Conservation (phyloP, 345 rosid species). For the Eutrema japonicum region DNA sequence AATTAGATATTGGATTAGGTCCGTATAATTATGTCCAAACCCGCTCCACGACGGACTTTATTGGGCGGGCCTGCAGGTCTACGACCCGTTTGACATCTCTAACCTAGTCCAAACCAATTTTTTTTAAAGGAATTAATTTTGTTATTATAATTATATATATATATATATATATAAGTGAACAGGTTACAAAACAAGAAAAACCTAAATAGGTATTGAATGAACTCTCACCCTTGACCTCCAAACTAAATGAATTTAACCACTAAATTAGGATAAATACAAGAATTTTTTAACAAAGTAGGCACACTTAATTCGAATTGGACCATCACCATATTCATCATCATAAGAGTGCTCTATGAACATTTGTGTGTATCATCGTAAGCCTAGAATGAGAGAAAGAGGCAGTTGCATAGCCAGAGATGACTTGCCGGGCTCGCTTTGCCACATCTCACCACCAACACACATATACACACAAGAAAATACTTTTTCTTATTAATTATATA, state of each 20-base stretch:
- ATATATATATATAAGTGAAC: no score
- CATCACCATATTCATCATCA: constrained; percentile 2
- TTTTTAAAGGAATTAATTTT: no score
- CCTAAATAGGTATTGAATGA: no score
- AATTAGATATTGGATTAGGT: background rate
- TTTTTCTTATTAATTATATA: no score
- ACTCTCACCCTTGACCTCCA: background rate
- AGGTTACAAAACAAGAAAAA: no score
- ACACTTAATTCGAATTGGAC: background rate
- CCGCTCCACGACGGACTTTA: no score
- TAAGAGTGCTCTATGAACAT: background rate
- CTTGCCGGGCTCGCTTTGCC: constrained; percentile 28
- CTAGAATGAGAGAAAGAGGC: constrained; percentile 39
- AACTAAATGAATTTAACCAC: background rate
- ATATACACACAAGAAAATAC: background rate
- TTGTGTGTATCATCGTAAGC: constrained; percentile 19
- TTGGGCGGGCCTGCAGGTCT: no score
- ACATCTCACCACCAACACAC: background rate
- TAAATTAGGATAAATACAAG: background rate
- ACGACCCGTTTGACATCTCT: no score
- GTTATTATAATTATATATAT: no score
- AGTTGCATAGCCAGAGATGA: constrained; percentile 28
- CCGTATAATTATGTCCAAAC: no score
- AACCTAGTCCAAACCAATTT: no score
- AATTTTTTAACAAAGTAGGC: background rate